phyloP scores from a whole-genome alignment of 257 asterid species.

The Perilla frutescens region DNA sequence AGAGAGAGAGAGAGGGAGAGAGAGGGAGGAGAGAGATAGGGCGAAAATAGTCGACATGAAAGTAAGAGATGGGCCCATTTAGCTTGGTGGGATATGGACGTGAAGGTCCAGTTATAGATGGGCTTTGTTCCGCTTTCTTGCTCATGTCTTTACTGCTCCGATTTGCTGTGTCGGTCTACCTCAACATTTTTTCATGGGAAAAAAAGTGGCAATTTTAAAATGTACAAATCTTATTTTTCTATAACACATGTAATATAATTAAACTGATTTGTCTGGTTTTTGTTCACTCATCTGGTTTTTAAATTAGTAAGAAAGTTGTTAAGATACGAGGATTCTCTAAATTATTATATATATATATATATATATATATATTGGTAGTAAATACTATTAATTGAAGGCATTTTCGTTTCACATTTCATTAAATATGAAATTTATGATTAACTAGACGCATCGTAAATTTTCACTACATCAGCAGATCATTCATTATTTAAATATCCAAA shows the following conservation, averaged over 20 bases:
- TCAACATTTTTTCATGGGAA: neutral
- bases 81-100: slow-evolving; percentile 41
- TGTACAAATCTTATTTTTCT: too few relatives aligned
- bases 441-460: too few relatives aligned
- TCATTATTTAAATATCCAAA: too few relatives aligned
- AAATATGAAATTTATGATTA: too few relatives aligned
- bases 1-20: slow-evolving; percentile 21
- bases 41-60: slow-evolving; percentile 37
- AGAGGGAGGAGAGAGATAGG: neutral
- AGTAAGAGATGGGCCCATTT: slow-evolving; percentile 45
- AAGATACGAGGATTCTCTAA: too few relatives aligned
- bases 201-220: too few relatives aligned
- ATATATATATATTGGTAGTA: too few relatives aligned
- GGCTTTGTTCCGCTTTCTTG: slow-evolving; percentile 43
- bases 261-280: neutral
- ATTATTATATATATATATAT: too few relatives aligned
- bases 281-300: neutral
- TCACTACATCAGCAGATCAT: too few relatives aligned
- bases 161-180: slow-evolving; percentile 42
- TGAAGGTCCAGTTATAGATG: slow-evolving; percentile 44
- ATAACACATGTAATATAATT: too few relatives aligned
- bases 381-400: too few relatives aligned
- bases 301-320: neutral
- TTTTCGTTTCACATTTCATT: too few relatives aligned
- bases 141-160: slow-evolving; percentile 25